These are phyloP conservation scores for Penicillium brasilianum DNA, from an alignment of 2,329 filamentous ascomycete genomes.

Conservation along the genomic window DNA sequence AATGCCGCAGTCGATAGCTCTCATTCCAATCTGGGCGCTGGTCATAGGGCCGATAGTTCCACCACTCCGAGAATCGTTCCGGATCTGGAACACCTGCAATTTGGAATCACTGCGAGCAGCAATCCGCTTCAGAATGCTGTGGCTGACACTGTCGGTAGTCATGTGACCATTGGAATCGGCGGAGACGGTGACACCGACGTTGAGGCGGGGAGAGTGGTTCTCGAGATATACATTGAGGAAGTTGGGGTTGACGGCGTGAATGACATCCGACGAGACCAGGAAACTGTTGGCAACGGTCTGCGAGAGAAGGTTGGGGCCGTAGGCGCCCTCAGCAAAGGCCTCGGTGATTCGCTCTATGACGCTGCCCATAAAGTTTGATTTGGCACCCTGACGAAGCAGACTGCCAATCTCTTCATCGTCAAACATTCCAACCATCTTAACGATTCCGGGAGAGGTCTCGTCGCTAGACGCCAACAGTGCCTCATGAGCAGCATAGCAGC, in stretches of 20 bases:
- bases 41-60: constrained; percentile 96
- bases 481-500: constrained; percentile 88
- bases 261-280: constrained; percentile 90
- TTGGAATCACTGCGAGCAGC: constrained; percentile 73
- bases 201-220: constrained; percentile 84
- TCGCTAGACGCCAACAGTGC: constrained; percentile 73
- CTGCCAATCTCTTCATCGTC: constrained; percentile 97
- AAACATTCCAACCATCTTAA: constrained; percentile 93
- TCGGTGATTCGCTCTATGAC: constrained; percentile 80
- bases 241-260: constrained; percentile 93
- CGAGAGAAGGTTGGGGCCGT: constrained; percentile 65
- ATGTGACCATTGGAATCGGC: constrained; percentile 92
- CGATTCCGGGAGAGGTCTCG: constrained; percentile 59
- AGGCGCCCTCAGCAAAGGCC: constrained; percentile 56
- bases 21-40: constrained; percentile 77
- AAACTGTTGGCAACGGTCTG: constrained; percentile 92
- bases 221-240: constrained; percentile 83
- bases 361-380: constrained; percentile 82
- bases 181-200: constrained; percentile 80
- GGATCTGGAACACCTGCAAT: constrained; percentile 90
- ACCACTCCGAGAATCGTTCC: constrained; percentile 86
- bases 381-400: constrained; percentile 84
- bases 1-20: constrained; percentile 85
- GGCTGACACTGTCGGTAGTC: constrained; percentile 89
- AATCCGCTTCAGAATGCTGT: constrained; percentile 76